Base-by-base conservation (phyloP, 2,329 filamentous ascomycete genomes). In the Xylariaceae sp. region DNA sequence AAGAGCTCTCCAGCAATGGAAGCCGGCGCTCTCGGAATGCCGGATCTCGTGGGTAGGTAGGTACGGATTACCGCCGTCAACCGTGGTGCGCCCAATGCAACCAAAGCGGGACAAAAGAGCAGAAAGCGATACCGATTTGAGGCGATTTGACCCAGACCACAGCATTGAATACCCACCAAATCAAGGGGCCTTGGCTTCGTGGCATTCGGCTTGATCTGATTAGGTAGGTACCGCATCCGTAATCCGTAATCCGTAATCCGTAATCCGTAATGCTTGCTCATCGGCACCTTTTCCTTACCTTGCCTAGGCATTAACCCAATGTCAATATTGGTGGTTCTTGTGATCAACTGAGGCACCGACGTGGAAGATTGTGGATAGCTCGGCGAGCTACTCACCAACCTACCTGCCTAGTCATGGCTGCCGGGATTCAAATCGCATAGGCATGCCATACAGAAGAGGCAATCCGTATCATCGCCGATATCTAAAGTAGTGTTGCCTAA, bases 331-430 rank as follows among this genome's bases (percentile, higher is more conserved):
- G 23, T 30, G 23, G 23, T 30, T 30, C 23, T 30, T 6, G 23
- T 30, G 23, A 30, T 30, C 37, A 51, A 39, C 23, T 10, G 61
- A 53, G 37, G 55, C 35, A 34, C 53, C 37, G 17, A 48, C 17
- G 54, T 45, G 52, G 15, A 51, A 15, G 35, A 30, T 30, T 30
- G 37, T 41, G 37, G 37, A 41, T 41, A 41, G 13, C 37, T 41
- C 37, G 13, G 37, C 37, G 37, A 41, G 13, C 9, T 13, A 41
- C 9, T 13, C 5, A 41, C 11, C 41, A 6, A n/a, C 10, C 41
- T 45, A 45, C 45, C 41, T 45, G 17, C 37, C 13, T n/a, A 30
- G 58, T 63, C 61, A 63, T 57, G 57, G 17, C 50, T 30, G 50
- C 11, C 8, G 8, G 23, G 37, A 15, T 45, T n/a, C 13, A 41